A percentile compares a stretch with the other conserved stretches of the same genome.
phyloP scores from a whole-genome alignment of 345 rosid species.

The Euphorbia tirucalli region DNA sequence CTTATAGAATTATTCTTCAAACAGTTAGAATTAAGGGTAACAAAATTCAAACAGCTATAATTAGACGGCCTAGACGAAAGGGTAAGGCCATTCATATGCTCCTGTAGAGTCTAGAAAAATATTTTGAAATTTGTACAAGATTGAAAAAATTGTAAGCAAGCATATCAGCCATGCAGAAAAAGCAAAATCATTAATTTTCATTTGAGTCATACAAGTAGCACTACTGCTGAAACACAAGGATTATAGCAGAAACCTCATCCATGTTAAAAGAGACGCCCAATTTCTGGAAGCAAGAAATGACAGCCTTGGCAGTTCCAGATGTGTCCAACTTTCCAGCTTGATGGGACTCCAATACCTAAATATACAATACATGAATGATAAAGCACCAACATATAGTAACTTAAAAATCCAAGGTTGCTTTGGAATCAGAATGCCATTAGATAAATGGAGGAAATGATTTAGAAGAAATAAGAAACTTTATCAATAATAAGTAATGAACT shows the following conservation, averaged over 20 bases:
- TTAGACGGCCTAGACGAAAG: background rate
- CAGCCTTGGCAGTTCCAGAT: slow-evolving; percentile 97
- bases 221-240: background rate
- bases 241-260: slow-evolving; percentile 50
- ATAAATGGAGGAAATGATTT: background rate
- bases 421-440: background rate
- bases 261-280: slow-evolving; percentile 77
- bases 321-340: slow-evolving; percentile 86
- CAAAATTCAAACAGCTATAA: background rate
- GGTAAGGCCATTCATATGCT: background rate
- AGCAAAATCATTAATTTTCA: background rate
- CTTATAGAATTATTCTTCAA: background rate
- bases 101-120: background rate
- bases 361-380: slow-evolving; percentile 5
- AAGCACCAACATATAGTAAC: background rate
- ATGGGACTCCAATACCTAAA: slow-evolving; percentile 95
- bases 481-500: background rate
- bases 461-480: background rate
- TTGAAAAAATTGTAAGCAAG: background rate
- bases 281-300: slow-evolving; percentile 86
- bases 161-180: background rate
- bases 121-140: background rate
- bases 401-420: background rate
- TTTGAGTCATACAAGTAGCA: background rate
- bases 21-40: background rate